Evolutionary conservation across 441 rosid genomes (phyloP).

Genomic region (Euphorbia schlechtendalii): DNA sequence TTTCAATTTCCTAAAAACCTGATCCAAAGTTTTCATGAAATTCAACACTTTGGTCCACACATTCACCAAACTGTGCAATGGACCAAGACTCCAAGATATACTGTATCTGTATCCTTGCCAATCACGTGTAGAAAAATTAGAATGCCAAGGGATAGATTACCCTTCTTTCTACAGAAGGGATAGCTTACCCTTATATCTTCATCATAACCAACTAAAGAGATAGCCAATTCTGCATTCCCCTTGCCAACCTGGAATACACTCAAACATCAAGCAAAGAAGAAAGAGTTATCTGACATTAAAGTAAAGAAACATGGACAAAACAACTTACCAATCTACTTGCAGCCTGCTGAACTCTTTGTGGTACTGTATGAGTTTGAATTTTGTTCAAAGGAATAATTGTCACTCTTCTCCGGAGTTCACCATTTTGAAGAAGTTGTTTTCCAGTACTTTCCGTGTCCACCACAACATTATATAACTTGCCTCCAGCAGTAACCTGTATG

Average conservation of each 20-base stretch:
- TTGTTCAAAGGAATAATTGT: constrained; percentile 94
- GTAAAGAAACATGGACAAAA: constrained; percentile 11
- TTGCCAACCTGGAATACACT: constrained; percentile 64
- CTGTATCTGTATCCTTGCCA: neutral
- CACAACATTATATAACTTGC: constrained; percentile 83
- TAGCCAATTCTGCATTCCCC: constrained; percentile 87
- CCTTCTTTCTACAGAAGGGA: constrained; percentile 23
- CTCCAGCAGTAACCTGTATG: constrained; percentile 91
- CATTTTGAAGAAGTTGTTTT: constrained; percentile 88
- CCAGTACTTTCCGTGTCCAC: constrained; percentile 93
- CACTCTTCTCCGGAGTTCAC: constrained; percentile 83
- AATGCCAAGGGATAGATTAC: constrained; percentile 25
- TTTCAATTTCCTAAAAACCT: neutral
- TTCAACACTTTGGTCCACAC: neutral
- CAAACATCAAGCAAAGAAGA: constrained; percentile 5
- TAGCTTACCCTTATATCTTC: constrained; percentile 63
- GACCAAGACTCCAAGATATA: neutral
- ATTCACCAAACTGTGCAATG: neutral
- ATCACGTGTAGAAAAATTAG: neutral
- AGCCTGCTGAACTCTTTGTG: constrained; percentile 62
- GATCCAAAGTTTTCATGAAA: neutral
- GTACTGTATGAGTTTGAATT: constrained; percentile 58
- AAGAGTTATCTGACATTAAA: constrained; percentile 4
- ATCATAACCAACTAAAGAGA: constrained; percentile 81
- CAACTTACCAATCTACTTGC: constrained; percentile 69